Conservation (phyloP, 306 rosid species). For the Casuarina equisetifolia region DNA sequence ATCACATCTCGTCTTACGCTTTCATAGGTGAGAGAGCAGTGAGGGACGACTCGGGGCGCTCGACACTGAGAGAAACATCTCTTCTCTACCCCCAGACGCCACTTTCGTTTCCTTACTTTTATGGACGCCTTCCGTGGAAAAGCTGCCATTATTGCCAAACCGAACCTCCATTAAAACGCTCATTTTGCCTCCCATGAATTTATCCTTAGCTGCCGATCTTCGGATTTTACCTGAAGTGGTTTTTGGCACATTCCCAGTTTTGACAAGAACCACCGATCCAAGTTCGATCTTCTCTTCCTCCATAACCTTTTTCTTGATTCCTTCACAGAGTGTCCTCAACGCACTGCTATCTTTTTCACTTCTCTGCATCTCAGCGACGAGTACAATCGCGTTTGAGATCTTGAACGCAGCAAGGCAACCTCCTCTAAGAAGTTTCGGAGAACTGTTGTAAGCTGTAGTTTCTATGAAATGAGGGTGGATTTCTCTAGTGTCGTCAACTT, state of each 20-base stretch:
- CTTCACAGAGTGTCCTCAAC: conserved; percentile 47
- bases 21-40: conserved; percentile 42
- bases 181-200: conserved; percentile 51
- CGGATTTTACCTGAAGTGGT: conserved; percentile 79
- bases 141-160: conserved; percentile 28
- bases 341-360: conserved; percentile 9
- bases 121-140: background rate
- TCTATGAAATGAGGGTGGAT: conserved; percentile 73
- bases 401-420: conserved; percentile 63
- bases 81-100: background rate
- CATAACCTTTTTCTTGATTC: conserved; percentile 37
- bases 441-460: conserved; percentile 47
- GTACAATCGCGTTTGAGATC: conserved; percentile 23
- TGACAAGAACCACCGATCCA: conserved; percentile 64
- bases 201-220: conserved; percentile 59
- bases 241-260: conserved; percentile 58
- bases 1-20: too few species aligned
- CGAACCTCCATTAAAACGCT: conserved; percentile 47
- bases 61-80: conserved; percentile 1
- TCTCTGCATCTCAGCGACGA: conserved; percentile 71
- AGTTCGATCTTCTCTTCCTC: conserved; percentile 49
- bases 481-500: conserved; percentile 35
- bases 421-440: conserved; percentile 48
- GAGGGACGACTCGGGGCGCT: conserved; percentile 25
- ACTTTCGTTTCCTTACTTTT: background rate